Evolutionary conservation across 129 eudicot species (phyloP).

Genomic region (Calendula officinalis): DNA sequence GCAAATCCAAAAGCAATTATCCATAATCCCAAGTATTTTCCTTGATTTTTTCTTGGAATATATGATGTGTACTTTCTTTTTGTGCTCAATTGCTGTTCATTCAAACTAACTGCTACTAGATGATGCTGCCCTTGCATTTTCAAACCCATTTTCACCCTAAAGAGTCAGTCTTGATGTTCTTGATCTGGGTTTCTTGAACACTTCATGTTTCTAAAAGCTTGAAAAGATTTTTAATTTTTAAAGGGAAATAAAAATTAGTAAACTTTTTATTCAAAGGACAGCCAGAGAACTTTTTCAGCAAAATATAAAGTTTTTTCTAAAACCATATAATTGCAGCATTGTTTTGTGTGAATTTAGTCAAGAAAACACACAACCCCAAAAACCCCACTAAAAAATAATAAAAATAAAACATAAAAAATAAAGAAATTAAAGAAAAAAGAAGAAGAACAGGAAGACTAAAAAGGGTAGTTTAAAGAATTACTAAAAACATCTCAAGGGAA

Average conservation of each 20-base stretch:
- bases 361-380: constrained; percentile 37
- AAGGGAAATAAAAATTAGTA: constrained; percentile 1
- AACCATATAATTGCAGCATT: constrained; percentile 48
- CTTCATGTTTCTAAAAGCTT: constrained; percentile 19
- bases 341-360: constrained; percentile 47
- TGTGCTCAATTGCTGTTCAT: constrained; percentile 47
- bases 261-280: constrained; percentile 34
- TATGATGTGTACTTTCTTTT: constrained; percentile 42
- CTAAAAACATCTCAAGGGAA: constrained; percentile 31
- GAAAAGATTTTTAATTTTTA: constrained; percentile 13
- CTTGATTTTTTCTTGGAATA: constrained; percentile 37
- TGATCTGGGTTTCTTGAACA: constrained; percentile 4
- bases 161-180: constrained; percentile 8
- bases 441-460: constrained; percentile 13
- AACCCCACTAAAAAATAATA: constrained; percentile 27
- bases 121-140: constrained; percentile 57
- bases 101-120: constrained; percentile 56
- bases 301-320: constrained; percentile 34
- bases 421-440: constrained; percentile 2
- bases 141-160: constrained; percentile 37
- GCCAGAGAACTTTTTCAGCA: constrained; percentile 44
- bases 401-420: constrained; percentile 16
- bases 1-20: constrained; percentile 28
- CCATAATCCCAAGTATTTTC: constrained; percentile 41
- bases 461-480: constrained; percentile 27